Base-by-base conservation (phyloP, 2,329 filamentous ascomycete species). In the Arthrinium phaeospermum region DNA sequence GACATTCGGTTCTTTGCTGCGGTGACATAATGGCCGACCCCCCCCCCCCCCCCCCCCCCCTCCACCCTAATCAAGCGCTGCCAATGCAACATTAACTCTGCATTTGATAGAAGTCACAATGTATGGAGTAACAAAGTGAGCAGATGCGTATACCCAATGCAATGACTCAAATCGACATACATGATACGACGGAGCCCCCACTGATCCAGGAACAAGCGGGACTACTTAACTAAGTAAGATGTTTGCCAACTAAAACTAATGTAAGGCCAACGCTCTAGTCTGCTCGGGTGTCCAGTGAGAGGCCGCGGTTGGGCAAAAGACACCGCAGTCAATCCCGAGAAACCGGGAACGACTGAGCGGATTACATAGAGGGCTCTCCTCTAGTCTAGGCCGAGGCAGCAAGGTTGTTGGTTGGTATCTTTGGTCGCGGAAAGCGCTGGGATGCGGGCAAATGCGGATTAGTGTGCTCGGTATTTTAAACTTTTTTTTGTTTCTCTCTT, bases 151-250 rank as follows among this genome's bases (percentile, higher is more conserved):
- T 30, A 10, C 53, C 4, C 5, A 30, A 30, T 30, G 27, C 27
- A 30, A 30, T 30, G 27, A 30, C 27, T 37, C 30, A 64, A 14
- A 64, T n/a, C 10, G n/a, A 34, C 22, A 30, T 53, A 19, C 13
- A n/a, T n/a, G n/a, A n/a, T n/a, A 30, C 27, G 27, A 30, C 27
- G 27, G 27, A 30, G 2, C 27, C 34, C 34, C 53, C 53, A 61
- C 53, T 37, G 53, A 61, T 61, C 53, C 53, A 61, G 53, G 53
- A 61, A 64, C 57, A 3, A 64, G 57, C 34, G 24, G 57, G 34
- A n/a, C 57, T 24, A n/a, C n/a, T n/a, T n/a, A n/a, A n/a, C n/a
- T n/a, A n/a, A n/a, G n/a, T n/a, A 64, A 34, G n/a, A 30, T 30
- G 27, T 30, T 16, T 64, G 34, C 10, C 34, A 22, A n/a, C 57